These are phyloP conservation scores for Leishmania arabica DNA, from an alignment of 208 protist genomes.

Conservation along the genomic window DNA sequence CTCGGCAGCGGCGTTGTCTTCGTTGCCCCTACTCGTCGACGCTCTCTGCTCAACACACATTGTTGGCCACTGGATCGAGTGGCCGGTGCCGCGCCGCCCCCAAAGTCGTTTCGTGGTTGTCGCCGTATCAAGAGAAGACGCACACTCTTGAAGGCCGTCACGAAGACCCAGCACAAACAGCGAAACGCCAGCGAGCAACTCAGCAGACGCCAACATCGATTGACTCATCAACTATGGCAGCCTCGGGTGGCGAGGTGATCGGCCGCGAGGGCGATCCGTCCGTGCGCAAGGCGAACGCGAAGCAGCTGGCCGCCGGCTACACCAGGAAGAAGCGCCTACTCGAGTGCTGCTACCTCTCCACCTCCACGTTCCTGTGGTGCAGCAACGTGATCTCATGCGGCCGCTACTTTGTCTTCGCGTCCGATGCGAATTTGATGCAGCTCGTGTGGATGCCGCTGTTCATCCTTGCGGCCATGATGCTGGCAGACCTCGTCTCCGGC, in stretches of 20 bases:
- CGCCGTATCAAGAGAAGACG: neutral
- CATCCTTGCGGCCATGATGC: constrained; percentile 78
- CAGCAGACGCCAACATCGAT: neutral
- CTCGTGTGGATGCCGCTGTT: constrained; percentile 74
- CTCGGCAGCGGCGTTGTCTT: too few relatives aligned
- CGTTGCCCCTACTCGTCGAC: too few relatives aligned
- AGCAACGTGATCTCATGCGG: constrained; percentile 58
- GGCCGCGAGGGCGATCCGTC: constrained; percentile 46
- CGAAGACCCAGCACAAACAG: neutral
- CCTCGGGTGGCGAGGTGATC: constrained; percentile 37
- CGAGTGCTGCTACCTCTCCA: constrained; percentile 81
- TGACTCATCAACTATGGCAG: constrained; percentile 3
- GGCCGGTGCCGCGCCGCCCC: neutral
- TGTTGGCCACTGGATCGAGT: neutral
- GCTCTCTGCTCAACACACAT: neutral
- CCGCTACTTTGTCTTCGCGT: constrained; percentile 71
- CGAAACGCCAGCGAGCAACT: neutral
- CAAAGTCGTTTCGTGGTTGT: neutral
- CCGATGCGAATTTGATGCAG: constrained; percentile 60
- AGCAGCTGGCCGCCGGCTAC: constrained; percentile 83
- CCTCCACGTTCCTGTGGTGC: constrained; percentile 62
- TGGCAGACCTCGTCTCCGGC: constrained; percentile 91
- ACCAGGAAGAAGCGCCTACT: constrained; percentile 83
- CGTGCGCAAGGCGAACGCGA: constrained; percentile 77
- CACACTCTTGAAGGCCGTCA: neutral